A percentile compares a stretch with the other conserved stretches of the same genome.
Evolutionary conservation across 768 basidiomycete genomes (phyloP).

Genomic region (Leccinum broughii): DNA sequence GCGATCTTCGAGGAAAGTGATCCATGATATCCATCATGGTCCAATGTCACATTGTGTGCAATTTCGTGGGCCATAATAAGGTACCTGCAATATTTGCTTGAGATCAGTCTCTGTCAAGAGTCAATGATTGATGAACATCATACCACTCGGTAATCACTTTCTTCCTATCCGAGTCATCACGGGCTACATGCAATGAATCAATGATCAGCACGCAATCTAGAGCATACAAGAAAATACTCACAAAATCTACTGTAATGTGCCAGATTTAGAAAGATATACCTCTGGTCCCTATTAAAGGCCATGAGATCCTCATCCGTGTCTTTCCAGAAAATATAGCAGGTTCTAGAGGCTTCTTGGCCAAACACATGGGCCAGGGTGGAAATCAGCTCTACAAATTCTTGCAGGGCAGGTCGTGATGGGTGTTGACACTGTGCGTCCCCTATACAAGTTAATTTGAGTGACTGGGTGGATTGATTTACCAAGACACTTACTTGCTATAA

Average conservation of each 20-base stretch:
- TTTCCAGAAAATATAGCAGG: constrained; percentile 20
- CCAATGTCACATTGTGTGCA: constrained; percentile 24
- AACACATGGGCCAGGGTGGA: constrained; percentile 5
- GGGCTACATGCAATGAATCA: neutral
- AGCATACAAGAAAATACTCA: neutral
- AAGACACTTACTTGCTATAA: constrained; percentile 14
- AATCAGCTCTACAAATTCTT: constrained; percentile 9
- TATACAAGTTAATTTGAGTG: neutral
- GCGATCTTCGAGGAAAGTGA: constrained; percentile 18
- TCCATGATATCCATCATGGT: constrained; percentile 31
- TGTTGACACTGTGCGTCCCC: constrained; percentile 1
- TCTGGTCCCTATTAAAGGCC: constrained; percentile 21
- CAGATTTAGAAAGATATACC: constrained; percentile 15
- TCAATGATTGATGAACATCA: neutral
- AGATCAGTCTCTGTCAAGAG: neutral
- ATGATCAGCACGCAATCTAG: neutral
- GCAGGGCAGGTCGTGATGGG: constrained; percentile 1
- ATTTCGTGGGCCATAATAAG: constrained; percentile 32
- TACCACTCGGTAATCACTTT: constrained; percentile 13
- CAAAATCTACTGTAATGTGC: constrained; percentile 13
- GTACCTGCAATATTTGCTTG: constrained; percentile 15
- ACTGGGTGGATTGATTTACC: too few species aligned
- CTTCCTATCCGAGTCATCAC: constrained; percentile 1
- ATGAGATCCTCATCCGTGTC: constrained; percentile 18
- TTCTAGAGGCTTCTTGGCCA: neutral